Conservation (phyloP, 495 filamentous ascomycete species). For the Viridothelium virens region DNA sequence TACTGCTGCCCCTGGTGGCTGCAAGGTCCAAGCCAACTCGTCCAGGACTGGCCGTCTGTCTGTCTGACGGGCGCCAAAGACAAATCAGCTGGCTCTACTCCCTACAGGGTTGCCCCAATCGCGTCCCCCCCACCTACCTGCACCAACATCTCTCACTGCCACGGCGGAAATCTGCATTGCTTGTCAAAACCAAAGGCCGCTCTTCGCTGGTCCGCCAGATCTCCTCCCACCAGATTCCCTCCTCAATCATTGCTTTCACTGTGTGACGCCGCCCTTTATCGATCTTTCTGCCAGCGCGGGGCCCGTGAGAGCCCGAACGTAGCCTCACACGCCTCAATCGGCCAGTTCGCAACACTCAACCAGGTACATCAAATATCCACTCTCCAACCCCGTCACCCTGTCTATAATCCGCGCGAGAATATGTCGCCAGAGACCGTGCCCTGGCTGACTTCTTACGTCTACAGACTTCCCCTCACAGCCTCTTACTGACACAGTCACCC, state of each 20-base stretch:
- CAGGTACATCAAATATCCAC: not conserved
- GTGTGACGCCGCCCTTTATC: not conserved
- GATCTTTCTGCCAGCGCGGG: not conserved
- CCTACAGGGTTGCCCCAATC: not conserved
- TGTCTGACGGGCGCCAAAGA: not conserved
- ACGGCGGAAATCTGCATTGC: not conserved
- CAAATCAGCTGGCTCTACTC: slow-evolving; percentile 1
- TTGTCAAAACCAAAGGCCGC: not conserved
- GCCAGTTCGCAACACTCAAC: too few species aligned
- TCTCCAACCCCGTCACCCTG: not conserved
- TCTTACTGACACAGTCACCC: not conserved
- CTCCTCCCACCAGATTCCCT: not conserved
- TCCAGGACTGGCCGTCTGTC: not conserved
- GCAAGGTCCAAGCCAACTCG: not conserved
- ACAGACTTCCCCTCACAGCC: not conserved
- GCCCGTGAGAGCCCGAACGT: not conserved
- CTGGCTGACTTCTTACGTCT: not conserved
- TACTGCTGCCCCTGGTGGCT: not conserved
- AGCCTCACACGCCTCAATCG: not conserved
- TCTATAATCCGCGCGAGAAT: not conserved
- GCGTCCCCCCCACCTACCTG: not conserved
- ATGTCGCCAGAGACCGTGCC: not conserved
- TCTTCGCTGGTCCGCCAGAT: not conserved
- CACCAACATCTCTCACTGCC: slow-evolving; percentile 6
- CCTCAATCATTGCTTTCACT: not conserved